Percentiles rank a stretch among this genome's conserved stretches.
phyloP scores from a whole-genome alignment of 225 moss, liverwort and hornwort species.

The Anthoceros angustus region DNA sequence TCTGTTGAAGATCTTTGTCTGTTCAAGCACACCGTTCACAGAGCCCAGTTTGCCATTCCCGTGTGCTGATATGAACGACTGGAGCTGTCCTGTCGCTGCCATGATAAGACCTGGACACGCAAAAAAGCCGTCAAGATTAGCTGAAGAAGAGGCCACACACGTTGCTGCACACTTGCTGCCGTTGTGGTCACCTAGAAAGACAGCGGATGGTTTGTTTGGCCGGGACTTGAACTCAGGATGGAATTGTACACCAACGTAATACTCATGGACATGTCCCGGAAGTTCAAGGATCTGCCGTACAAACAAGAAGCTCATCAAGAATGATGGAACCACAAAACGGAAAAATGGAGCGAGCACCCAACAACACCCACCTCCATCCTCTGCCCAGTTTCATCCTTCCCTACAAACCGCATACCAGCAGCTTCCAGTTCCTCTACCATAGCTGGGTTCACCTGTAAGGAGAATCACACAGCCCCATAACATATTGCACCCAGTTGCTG shows the following conservation, averaged over 20 bases:
- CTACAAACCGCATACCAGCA: conserved; percentile 73
- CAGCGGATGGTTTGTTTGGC: conserved; percentile 80
- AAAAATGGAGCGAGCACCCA: background rate
- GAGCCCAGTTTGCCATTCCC: background rate
- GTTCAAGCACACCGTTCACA: background rate
- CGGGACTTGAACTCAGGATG: conserved; percentile 94
- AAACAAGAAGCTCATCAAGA: background rate
- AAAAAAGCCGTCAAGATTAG: background rate
- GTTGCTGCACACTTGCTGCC: background rate
- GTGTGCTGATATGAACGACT: background rate
- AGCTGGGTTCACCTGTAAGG: conserved; percentile 77
- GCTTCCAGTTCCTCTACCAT: conserved; percentile 75
- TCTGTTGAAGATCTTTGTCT: background rate
- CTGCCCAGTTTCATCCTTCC: conserved; percentile 75
- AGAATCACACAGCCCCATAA: background rate
- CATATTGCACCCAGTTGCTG: too few species aligned
- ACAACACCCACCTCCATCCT: conserved; percentile 60
- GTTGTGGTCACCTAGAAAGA: conserved; percentile 39
- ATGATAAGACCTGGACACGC: background rate
- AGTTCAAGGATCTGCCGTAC: conserved; percentile 66
- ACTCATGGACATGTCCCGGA: conserved; percentile 41
- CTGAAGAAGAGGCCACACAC: background rate
- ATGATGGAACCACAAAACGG: background rate
- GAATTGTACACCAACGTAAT: conserved; percentile 78
- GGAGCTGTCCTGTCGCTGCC: background rate